phyloP scores from a whole-genome alignment of 208 protist genomes.

The Phytomonas francai region DNA sequence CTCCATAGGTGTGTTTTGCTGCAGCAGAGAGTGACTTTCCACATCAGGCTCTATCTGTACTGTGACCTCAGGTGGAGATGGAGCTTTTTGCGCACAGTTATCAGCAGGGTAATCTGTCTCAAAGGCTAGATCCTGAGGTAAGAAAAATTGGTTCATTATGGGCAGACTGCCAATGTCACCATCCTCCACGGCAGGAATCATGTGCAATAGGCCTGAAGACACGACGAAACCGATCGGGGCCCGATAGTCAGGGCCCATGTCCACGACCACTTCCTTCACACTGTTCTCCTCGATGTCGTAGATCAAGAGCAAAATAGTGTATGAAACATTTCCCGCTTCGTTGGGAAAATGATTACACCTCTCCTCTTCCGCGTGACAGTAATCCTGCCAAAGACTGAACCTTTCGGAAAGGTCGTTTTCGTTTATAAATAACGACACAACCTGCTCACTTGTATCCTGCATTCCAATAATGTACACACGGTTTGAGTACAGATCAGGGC shows the following conservation, averaged over 20 bases:
- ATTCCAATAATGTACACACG: conserved; percentile 85
- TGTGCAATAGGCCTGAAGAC: conserved; percentile 61
- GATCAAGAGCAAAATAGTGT: conserved; percentile 55
- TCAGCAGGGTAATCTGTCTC: background rate
- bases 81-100: background rate
- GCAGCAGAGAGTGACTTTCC: background rate
- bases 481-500: conserved; percentile 31
- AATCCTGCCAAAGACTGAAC: conserved; percentile 48
- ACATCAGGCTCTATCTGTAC: background rate
- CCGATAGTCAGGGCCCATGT: conserved; percentile 41
- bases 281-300: conserved; percentile 67
- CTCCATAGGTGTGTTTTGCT: background rate
- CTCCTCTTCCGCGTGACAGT: conserved; percentile 31
- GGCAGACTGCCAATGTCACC: background rate
- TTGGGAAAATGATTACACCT: conserved; percentile 15
- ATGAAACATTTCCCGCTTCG: conserved; percentile 9
- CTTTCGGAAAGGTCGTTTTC: conserved; percentile 60
- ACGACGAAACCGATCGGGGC: conserved; percentile 61
- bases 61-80: background rate
- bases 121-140: background rate
- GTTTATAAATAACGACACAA: conserved; percentile 53
- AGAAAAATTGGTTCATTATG: background rate
- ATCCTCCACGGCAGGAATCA: conserved; percentile 25
- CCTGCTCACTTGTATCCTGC: conserved; percentile 49
- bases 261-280: conserved; percentile 59